Evolutionary conservation across 164 flowering plant species (phyloP), one percentile per base, ranked within the genome.

Genomic region (Nymphaea colorata): DNA sequence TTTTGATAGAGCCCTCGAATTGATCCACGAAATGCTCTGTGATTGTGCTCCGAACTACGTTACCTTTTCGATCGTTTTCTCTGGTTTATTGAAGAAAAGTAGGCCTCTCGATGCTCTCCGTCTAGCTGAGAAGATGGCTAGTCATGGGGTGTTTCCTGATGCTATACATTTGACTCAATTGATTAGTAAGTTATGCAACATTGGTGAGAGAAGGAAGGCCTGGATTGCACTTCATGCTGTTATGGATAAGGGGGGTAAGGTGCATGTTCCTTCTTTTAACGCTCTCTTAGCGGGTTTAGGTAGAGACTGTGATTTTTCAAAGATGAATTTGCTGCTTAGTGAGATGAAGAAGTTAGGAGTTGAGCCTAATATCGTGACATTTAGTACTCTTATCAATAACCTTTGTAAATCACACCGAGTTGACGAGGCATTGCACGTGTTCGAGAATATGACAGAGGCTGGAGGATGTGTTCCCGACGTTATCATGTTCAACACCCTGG

Each of bases 341-440:
- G 76, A 85, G 80, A 93, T 91, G 98, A 81, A 85, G 77, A 85
- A 87, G 59, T 77, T 67, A 70, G 81, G 75, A 12, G 75, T 89
- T 59, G 66, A 70, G 42, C 97, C 95, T 0, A 68, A 68, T 79
- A 79, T 79, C 53, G 66, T 83, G 4, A 93, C 97, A 7, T 84
- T 79, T 72, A 92, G 95, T 17, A 82, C 89, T 69, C 69, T 84
- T 12, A 82, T 91, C 8, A 82, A 86, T 68, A 70, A 74, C 65
- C 74, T 89, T 25, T 93, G 98, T 73, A 91, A 87, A 73, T 76
- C 70, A 11, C 66, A 79, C 7, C 83, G 82, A 75, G 78, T 89
- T 2, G 93, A 88, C 71, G 81, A 83, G 61, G 96, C 98, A 0
- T 47, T 89, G 74, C 82, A 83, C 72, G 74, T 86, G 70, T 71